These are phyloP conservation scores for Rubus parviflorus DNA, from an alignment of 306 rosid genomes.

Conservation along the genomic window DNA sequence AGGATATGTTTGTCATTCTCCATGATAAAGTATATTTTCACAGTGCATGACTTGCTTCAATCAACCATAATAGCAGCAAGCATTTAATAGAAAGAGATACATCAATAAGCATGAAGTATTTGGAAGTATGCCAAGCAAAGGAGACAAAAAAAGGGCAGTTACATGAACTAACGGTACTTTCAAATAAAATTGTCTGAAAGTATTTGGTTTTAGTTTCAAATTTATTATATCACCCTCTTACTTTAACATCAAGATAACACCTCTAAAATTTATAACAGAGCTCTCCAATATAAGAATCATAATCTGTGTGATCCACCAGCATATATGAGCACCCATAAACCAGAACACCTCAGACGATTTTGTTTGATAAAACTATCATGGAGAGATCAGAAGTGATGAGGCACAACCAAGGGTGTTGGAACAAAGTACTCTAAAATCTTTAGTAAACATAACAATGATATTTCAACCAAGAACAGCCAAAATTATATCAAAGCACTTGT, in stretches of 20 bases:
- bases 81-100: neutral
- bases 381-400: neutral
- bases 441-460: neutral
- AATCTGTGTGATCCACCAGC: neutral
- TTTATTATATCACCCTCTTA: no score
- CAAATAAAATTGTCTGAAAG: no score
- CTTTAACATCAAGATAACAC: no score
- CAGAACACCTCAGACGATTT: neutral
- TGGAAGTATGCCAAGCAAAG: neutral
- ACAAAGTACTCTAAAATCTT: neutral
- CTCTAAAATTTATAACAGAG: no score
- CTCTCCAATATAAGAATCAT: no score
- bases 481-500: neutral
- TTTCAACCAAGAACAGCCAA: neutral
- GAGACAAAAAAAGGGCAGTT: no score
- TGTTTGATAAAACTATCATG: neutral
- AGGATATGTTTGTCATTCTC: slow-evolving; percentile 10
- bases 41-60: neutral
- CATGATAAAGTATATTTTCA: neutral
- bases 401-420: neutral
- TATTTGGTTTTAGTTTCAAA: no score
- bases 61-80: neutral
- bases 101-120: neutral
- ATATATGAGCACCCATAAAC: neutral
- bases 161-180: no score